Evolutionary conservation across 257 asterid species (phyloP), one percentile per base, ranked within the genome.

Genomic region (Capsicum pubescens): DNA sequence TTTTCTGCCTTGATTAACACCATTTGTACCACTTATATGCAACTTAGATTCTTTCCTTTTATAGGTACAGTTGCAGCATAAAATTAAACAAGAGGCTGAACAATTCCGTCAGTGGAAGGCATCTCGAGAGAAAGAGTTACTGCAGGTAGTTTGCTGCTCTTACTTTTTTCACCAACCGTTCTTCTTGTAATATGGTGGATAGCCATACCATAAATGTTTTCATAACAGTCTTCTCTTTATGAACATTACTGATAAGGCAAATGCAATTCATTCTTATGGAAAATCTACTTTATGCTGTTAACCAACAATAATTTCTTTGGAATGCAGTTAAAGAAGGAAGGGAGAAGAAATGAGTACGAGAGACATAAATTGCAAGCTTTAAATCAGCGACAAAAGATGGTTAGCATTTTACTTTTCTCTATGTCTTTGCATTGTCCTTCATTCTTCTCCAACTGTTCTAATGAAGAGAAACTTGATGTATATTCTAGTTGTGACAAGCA

Each of bases 21-120:
- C 79, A 66, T 77, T 44, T 57, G n/a, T 56, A 26, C 48, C 55
- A 69, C n/a, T 19, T 19, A 32, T 55, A 82, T 59, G 68, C 87
- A 57, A 50, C 83, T 78, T 46, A 80, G 14, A 26, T 74, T 82
- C 74, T 86, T 68, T 83, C 86, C 63, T 86, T 42, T 54, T 88
- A 58, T 80, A 97, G 99, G 99, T 97, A 79, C 99, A 97, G 88
- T 85, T 97, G 88, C 99, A 94, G 84, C 97, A 97, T 54, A 95
- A 94, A 90, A 97, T 97, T 74, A 97, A 97, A 89, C 99, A 94
- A 88, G 99, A 97, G 91, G 93, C 99, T 55, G 99, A 97, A 86
- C 99, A 97, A 84, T 97, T 97, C 86, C 93, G 99, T 60, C 99
- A 91, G 68, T 97, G 99, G 99, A 97, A 95, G 88, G 99, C 98